Conservation (phyloP, 345 rosid genomes). For the Lepidium sativum region DNA sequence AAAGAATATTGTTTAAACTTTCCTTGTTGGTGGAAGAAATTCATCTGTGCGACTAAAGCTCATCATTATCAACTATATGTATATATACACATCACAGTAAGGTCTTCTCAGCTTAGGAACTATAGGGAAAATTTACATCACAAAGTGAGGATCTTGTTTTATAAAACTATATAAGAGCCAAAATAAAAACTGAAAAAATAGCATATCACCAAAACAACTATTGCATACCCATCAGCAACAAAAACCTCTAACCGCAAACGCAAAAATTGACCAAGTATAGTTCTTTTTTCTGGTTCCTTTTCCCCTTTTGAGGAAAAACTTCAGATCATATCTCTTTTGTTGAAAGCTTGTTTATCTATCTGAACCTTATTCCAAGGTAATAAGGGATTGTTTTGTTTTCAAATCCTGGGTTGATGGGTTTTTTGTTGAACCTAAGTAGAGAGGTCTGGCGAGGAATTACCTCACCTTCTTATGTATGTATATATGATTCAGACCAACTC, state of each 20-base stretch:
- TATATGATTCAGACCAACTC: slow-evolving; percentile 51
- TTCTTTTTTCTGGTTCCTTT: background rate
- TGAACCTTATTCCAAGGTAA: background rate
- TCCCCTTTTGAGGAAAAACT: background rate
- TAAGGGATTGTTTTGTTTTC: background rate
- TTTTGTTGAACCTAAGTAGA: background rate
- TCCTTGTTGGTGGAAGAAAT: background rate
- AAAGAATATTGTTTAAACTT: no score
- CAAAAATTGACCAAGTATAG: background rate
- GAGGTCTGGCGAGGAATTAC: background rate
- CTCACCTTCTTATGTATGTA: background rate
- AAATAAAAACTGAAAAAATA: background rate
- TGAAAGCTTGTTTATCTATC: background rate
- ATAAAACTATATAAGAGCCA: slow-evolving; percentile 5
- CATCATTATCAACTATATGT: background rate
- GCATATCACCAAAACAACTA: background rate
- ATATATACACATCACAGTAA: slow-evolving; percentile 8
- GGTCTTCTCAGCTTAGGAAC: background rate
- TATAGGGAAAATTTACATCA: slow-evolving; percentile 7
- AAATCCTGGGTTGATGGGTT: slow-evolving; percentile 2
- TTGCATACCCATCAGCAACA: background rate
- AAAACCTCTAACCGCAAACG: background rate
- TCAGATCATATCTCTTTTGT: background rate
- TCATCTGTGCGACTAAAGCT: slow-evolving; percentile 2
- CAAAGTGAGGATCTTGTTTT: background rate